Evolutionary conservation across 257 asterid genomes (phyloP).

Genomic region (Jacaranda mimosifolia): DNA sequence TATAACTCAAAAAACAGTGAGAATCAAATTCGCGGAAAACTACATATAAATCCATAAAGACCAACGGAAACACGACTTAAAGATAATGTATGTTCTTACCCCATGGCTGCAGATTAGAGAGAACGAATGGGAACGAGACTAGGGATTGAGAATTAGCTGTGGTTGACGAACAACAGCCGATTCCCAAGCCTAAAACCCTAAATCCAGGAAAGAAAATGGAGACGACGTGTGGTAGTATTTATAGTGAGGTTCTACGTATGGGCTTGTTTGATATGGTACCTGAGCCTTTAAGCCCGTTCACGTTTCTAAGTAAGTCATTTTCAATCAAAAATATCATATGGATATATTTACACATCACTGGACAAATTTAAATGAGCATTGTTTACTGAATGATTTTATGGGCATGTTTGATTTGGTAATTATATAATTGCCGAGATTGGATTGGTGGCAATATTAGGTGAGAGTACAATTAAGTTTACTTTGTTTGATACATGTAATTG

Average conservation of each 20-base stretch:
- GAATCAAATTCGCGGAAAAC: neutral
- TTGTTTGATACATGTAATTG: no score
- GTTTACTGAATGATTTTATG: no score
- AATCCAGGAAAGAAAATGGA: neutral
- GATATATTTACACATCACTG: no score
- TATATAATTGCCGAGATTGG: no score
- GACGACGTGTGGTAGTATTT: neutral
- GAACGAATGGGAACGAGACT: neutral
- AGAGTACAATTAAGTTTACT: no score
- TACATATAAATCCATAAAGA: neutral
- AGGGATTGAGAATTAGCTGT: neutral
- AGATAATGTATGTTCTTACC: conserved; percentile 27
- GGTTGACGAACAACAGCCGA: conserved; percentile 21
- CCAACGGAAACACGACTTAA: neutral
- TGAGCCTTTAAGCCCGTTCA: neutral
- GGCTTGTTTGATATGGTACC: conserved; percentile 1
- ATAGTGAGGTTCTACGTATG: neutral
- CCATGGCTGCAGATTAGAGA: conserved; percentile 47
- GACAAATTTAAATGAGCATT: no score
- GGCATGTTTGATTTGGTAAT: no score
- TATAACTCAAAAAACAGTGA: neutral
- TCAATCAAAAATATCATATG: no score
- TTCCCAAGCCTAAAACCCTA: conserved; percentile 36
- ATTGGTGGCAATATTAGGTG: no score
- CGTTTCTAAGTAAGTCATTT: no score